Conservation (phyloP, 1,284 basidiomycete species). For the Volvariella volvacea region DNA sequence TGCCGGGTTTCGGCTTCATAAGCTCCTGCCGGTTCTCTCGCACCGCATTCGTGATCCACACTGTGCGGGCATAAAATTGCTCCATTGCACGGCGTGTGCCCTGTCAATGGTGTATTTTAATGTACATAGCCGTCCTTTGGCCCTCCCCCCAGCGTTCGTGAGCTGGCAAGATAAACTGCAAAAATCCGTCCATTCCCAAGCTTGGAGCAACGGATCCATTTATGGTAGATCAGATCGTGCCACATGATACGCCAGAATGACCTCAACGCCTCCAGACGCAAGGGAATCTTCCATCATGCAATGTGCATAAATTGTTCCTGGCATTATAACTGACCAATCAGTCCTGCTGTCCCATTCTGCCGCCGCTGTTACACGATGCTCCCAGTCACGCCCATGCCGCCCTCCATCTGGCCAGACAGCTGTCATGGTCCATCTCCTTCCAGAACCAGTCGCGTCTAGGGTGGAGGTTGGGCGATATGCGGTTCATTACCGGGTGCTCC, state of each 20-base stretch:
- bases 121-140: too few relatives aligned
- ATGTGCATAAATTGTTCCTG: slow-evolving; percentile 7
- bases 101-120: too few relatives aligned
- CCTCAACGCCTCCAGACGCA: slow-evolving; percentile 12
- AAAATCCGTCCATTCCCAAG: too few relatives aligned
- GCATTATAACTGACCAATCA: slow-evolving; percentile 13
- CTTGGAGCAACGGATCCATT: background rate
- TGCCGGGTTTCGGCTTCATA: slow-evolving; percentile 32
- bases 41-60: slow-evolving; percentile 7
- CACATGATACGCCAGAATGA: slow-evolving; percentile 26
- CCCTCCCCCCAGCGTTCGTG: too few relatives aligned
- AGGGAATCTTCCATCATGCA: slow-evolving; percentile 9
- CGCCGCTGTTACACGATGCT: slow-evolving; percentile 3
- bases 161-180: too few relatives aligned
- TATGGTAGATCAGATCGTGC: slow-evolving; percentile 16
- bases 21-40: slow-evolving; percentile 12
- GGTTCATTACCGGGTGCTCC: background rate
- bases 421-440: background rate
- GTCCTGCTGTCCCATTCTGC: slow-evolving; percentile 17
- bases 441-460: background rate
- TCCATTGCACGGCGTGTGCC: too few relatives aligned
- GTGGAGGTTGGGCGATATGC: background rate
- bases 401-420: slow-evolving; percentile 10
- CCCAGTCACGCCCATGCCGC: background rate
- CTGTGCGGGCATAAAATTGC: too few relatives aligned